These are phyloP conservation scores for Leishmania braziliensis DNA, from an alignment of 208 protist species.

Conservation along the genomic window DNA sequence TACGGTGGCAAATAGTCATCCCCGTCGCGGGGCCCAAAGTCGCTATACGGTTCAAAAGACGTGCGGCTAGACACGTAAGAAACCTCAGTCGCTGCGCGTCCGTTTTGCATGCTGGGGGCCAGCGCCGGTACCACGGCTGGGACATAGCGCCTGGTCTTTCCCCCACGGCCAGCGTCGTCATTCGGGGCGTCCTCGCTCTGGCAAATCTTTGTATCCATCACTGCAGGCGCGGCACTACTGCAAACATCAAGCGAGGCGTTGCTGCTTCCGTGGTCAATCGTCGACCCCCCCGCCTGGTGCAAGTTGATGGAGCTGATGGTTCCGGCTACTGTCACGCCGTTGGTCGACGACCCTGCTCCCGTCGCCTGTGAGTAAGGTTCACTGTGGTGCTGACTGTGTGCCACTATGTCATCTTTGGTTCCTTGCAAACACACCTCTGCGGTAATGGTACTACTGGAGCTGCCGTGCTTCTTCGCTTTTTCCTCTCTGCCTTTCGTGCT, in stretches of 20 bases:
- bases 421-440: neutral
- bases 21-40: slow-evolving; percentile 9
- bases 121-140: neutral
- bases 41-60: slow-evolving; percentile 21
- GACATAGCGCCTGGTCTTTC: neutral
- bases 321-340: neutral
- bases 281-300: neutral
- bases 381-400: neutral
- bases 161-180: neutral
- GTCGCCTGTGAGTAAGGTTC: neutral
- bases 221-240: neutral
- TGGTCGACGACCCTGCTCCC: neutral
- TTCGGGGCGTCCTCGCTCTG: slow-evolving; percentile 1
- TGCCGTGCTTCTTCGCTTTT: neutral
- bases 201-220: neutral
- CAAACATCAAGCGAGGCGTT: slow-evolving; percentile 15
- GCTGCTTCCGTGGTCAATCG: neutral
- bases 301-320: neutral
- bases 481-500: neutral
- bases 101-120: neutral
- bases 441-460: neutral
- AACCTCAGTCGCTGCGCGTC: neutral
- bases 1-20: slow-evolving; percentile 20
- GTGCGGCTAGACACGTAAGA: neutral
- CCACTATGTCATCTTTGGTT: neutral